Conservation (phyloP, 306 rosid genomes). For the Cicer chorassanicum region DNA sequence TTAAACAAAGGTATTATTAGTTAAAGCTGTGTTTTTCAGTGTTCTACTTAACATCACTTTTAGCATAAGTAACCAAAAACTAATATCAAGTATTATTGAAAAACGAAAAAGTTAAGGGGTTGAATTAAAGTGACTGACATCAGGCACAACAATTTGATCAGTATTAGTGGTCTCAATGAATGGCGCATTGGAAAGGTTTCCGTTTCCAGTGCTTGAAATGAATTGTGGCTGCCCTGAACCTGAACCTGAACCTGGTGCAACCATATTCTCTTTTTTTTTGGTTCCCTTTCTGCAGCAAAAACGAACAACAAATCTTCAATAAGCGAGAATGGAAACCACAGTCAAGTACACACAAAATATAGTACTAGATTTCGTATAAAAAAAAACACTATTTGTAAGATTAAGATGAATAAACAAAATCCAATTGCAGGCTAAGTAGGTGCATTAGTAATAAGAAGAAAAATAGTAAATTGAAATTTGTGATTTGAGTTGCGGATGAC, state of each 20-base stretch:
- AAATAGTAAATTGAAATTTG: too few species aligned
- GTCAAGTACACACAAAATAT: too few species aligned
- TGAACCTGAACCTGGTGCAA: constrained; percentile 41
- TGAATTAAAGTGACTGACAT: constrained; percentile 60
- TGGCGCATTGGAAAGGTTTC: constrained; percentile 68
- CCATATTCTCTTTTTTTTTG: constrained; percentile 52
- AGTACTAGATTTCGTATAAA: constrained; percentile 5
- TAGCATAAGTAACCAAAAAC: background rate
- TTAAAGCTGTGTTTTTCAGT: background rate
- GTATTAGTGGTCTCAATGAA: constrained; percentile 71
- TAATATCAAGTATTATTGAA: background rate
- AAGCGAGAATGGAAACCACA: too few species aligned
- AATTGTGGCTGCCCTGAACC: constrained; percentile 75
- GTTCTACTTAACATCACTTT: background rate
- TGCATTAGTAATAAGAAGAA: too few species aligned
- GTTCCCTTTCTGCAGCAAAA: constrained; percentile 26
- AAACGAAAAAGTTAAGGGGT: background rate
- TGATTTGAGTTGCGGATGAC: background rate
- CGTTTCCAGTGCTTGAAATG: constrained; percentile 75
- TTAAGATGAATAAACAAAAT: background rate
- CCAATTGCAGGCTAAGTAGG: background rate
- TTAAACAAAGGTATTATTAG: background rate
- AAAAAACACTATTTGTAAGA: background rate
- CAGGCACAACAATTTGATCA: constrained; percentile 82
- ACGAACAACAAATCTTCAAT: constrained; percentile 1